phyloP scores from a whole-genome alignment of 805 yeast species.

The Saccharomycopsis amapae region DNA sequence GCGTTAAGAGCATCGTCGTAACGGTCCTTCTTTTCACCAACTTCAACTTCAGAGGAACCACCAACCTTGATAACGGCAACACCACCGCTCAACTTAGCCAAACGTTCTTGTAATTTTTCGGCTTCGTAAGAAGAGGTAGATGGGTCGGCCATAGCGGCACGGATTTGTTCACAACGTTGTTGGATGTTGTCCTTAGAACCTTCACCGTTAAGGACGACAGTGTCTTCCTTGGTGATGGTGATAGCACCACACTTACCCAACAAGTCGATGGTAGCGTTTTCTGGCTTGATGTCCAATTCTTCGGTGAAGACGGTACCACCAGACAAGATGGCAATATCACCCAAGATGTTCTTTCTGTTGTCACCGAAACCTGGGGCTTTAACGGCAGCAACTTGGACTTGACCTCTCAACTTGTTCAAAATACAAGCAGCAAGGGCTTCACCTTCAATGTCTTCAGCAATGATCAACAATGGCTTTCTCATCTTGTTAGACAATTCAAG shows the following conservation, averaged over 20 bases:
- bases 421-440: conserved; percentile 98
- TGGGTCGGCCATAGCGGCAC: conserved; percentile 66
- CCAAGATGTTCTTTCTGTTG: conserved; percentile 92
- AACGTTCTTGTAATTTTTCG: conserved; percentile 95
- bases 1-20: conserved; percentile 98
- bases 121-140: conserved; percentile 80
- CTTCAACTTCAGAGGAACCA: conserved; percentile 95
- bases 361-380: conserved; percentile 99
- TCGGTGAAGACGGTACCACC: conserved; percentile 87
- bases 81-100: conserved; percentile 96
- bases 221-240: conserved; percentile 91
- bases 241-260: conserved; percentile 89
- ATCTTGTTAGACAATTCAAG: conserved; percentile 87
- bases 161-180: conserved; percentile 90
- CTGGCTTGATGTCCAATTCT: conserved; percentile 93
- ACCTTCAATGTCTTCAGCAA: conserved; percentile 96
- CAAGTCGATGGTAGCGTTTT: conserved; percentile 81
- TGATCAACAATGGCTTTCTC: conserved; percentile 85
- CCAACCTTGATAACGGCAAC: conserved; percentile 98
- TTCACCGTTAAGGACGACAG: conserved; percentile 87
- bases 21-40: conserved; percentile 98
- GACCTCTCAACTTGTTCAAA: conserved; percentile 95
- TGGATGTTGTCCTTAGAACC: conserved; percentile 76
- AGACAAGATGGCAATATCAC: conserved; percentile 89
- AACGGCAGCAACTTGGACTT: conserved; percentile 94